These are phyloP conservation scores for Metschnikowia lunata DNA, from an alignment of 805 yeast genomes.

Conservation along the genomic window DNA sequence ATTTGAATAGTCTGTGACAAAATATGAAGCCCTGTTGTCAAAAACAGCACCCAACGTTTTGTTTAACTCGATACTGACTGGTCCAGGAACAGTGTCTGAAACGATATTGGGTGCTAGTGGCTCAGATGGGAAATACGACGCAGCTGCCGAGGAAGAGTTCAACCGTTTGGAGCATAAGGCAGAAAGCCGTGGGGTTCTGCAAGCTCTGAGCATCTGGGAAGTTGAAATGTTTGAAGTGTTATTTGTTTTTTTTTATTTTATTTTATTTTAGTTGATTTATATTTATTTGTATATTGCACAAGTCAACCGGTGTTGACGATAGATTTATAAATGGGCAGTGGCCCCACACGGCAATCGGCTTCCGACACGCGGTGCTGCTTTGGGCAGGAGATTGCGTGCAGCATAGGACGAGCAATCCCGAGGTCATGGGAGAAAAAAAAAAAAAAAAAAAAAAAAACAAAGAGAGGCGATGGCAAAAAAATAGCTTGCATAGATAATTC, in stretches of 20 bases:
- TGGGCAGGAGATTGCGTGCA: background rate
- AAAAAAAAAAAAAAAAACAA: too few species aligned
- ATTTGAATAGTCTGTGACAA: conserved; percentile 36
- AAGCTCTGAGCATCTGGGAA: conserved; percentile 12
- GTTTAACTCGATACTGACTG: conserved; percentile 27
- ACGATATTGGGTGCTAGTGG: conserved; percentile 29
- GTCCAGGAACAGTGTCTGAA: conserved; percentile 38
- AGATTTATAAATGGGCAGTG: too few species aligned
- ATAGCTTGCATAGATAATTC: too few species aligned
- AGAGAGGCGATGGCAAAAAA: too few species aligned
- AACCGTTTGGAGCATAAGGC: conserved; percentile 7
- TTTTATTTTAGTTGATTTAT: too few species aligned
- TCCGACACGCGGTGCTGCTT: background rate
- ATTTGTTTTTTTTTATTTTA: too few species aligned
- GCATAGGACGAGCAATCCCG: too few species aligned
- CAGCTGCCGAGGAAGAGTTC: conserved; percentile 18
- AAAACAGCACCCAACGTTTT: conserved; percentile 34
- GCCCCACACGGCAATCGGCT: background rate
- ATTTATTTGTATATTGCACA: too few species aligned
- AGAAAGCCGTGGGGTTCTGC: conserved; percentile 1
- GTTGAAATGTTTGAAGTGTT: too few species aligned
- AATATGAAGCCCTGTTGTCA: conserved; percentile 40
- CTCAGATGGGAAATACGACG: conserved; percentile 34
- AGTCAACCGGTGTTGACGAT: too few species aligned
- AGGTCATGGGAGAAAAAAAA: too few species aligned